phyloP scores from a whole-genome alignment of 768 basidiomycete species.

The Psilocybe cubensis region DNA sequence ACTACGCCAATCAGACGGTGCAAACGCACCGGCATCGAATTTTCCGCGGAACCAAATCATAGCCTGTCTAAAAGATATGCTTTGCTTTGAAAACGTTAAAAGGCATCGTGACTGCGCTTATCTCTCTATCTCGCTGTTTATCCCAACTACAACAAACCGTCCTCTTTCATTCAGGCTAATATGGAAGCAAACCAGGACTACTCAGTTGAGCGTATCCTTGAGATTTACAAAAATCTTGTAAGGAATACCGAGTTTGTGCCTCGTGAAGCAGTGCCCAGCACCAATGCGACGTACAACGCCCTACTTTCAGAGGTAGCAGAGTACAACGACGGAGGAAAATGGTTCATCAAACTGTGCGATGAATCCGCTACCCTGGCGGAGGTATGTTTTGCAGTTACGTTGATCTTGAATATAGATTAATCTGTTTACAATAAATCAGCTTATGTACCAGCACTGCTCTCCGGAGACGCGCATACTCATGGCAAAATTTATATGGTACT shows the following conservation, averaged over 20 bases:
- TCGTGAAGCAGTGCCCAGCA: not conserved
- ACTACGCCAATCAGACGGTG: too few species aligned
- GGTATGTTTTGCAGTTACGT: not conserved
- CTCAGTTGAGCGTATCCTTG: not conserved
- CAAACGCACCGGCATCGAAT: too few species aligned
- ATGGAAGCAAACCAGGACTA: too few species aligned
- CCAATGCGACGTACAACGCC: not conserved
- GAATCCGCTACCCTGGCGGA: slow-evolving; percentile 9
- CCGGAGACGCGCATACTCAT: not conserved
- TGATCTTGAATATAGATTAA: not conserved
- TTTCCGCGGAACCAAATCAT: too few species aligned
- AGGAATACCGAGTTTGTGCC: not conserved
- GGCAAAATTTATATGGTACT: slow-evolving; percentile 5
- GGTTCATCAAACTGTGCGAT: not conserved
- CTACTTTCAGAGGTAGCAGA: slow-evolving; percentile 3
- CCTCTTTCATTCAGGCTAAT: too few species aligned
- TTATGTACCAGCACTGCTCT: not conserved
- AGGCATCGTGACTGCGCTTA: too few species aligned
- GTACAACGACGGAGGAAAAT: not conserved
- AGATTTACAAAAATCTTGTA: not conserved
- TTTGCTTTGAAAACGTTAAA: too few species aligned
- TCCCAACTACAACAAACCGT: too few species aligned
- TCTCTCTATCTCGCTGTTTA: too few species aligned
- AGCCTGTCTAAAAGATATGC: too few species aligned
- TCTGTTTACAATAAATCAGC: not conserved